These are phyloP conservation scores for Dioscorea alata DNA, from an alignment of 106 monocot species.

Conservation along the genomic window DNA sequence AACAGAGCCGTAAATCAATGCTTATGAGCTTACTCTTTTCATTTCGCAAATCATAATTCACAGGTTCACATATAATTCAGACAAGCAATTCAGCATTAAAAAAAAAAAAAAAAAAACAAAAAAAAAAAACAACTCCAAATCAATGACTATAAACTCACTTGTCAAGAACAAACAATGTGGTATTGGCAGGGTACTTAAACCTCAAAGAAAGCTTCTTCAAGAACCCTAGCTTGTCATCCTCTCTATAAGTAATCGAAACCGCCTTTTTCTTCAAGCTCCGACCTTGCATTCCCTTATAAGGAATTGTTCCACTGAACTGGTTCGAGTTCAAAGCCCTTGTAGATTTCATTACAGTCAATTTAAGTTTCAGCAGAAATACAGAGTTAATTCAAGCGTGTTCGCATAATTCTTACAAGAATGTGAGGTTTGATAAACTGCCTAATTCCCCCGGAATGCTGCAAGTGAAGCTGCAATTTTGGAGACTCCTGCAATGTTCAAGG, in stretches of 20 bases:
- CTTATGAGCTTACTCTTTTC: no score
- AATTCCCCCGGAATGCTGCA: constrained; percentile 56
- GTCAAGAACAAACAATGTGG: constrained; percentile 86
- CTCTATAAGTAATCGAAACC: constrained; percentile 47
- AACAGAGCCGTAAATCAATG: no score
- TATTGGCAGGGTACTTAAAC: constrained; percentile 84
- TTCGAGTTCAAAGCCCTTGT: constrained; percentile 61
- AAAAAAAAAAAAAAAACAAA: no score
- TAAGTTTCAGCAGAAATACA: no score
- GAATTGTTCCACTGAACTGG: constrained; percentile 47
- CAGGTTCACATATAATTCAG: no score
- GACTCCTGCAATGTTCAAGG: constrained; percentile 25
- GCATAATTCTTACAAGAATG: constrained; percentile 38
- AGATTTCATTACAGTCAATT: neutral
- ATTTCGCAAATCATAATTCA: no score
- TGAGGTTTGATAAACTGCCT: constrained; percentile 40
- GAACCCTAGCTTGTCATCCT: constrained; percentile 76
- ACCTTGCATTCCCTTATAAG: constrained; percentile 71
- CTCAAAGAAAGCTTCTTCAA: constrained; percentile 75
- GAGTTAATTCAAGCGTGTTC: neutral
- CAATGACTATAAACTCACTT: constrained; percentile 40
- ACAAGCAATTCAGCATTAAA: no score
- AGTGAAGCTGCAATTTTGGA: constrained; percentile 61
- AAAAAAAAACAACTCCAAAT: no score
- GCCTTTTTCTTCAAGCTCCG: constrained; percentile 73